Conservation (phyloP, 1,139 yeast species). For the Hyphopichia pseudoburtonii region DNA sequence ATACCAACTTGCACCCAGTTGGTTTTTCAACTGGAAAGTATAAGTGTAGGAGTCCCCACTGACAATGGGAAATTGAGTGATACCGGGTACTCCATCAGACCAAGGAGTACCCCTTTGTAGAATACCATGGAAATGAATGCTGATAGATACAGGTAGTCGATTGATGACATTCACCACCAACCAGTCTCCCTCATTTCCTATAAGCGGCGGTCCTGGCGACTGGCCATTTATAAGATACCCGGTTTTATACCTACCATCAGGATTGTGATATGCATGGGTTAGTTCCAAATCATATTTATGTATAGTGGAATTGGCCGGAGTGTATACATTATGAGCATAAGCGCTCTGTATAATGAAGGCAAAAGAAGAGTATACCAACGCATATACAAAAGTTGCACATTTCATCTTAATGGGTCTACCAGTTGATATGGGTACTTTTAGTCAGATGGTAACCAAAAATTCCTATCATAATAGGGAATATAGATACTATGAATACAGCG, state of each 20-base stretch:
- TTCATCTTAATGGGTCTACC: too few relatives aligned
- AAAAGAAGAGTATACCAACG: too few relatives aligned
- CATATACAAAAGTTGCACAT: too few relatives aligned
- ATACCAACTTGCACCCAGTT: slow-evolving; percentile 52
- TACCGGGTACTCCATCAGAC: slow-evolving; percentile 44
- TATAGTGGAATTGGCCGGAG: slow-evolving; percentile 6
- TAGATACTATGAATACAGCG: too few relatives aligned
- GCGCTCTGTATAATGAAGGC: too few relatives aligned
- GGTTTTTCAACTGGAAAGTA: slow-evolving; percentile 35
- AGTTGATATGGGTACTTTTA: too few relatives aligned
- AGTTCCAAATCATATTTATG: slow-evolving; percentile 12
- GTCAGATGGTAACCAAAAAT: too few relatives aligned
- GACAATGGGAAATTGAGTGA: slow-evolving; percentile 41
- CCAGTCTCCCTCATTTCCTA: slow-evolving; percentile 38
- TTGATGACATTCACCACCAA: slow-evolving; percentile 26
- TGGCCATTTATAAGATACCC: slow-evolving; percentile 21
- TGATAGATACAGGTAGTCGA: slow-evolving; percentile 28
- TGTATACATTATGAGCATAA: background rate
- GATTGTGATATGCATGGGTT: slow-evolving; percentile 13
- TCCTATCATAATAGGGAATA: too few relatives aligned
- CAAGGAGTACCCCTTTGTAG: slow-evolving; percentile 38
- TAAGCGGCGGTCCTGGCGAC: slow-evolving; percentile 36
- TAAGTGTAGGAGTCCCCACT: slow-evolving; percentile 36
- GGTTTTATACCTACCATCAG: slow-evolving; percentile 18
- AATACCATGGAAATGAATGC: slow-evolving; percentile 51